phyloP scores from a whole-genome alignment of 192 early-diverging fungal genomes.

The Entomortierella parvispora region DNA sequence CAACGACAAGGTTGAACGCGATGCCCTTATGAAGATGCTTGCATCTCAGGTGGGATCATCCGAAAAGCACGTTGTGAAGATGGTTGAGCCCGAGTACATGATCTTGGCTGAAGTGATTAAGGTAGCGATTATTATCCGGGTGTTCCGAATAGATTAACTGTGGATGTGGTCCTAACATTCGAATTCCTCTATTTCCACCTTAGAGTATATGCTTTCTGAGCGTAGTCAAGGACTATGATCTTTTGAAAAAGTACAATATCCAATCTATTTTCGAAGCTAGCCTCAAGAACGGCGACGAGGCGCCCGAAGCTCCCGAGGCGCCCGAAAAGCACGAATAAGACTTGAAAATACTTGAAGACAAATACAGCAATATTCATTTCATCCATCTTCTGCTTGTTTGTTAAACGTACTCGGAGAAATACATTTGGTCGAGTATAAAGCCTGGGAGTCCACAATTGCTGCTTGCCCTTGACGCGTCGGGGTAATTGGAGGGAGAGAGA shows the following conservation, averaged over 20 bases:
- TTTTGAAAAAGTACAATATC: conserved; percentile 66
- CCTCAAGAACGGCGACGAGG: conserved; percentile 7
- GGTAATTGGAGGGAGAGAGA: too few species aligned
- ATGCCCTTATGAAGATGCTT: conserved; percentile 56
- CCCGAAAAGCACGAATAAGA: too few species aligned
- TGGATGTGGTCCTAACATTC: background rate
- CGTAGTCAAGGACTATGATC: conserved; percentile 66
- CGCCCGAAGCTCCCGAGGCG: too few species aligned
- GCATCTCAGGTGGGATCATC: conserved; percentile 57
- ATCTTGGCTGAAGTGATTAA: conserved; percentile 71
- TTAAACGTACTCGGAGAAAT: too few species aligned
- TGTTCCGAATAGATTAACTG: background rate
- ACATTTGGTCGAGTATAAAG: too few species aligned
- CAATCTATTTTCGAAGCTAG: conserved; percentile 58
- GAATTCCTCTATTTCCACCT: conserved; percentile 1
- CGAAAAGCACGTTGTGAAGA: conserved; percentile 60
- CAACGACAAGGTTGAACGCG: conserved; percentile 62
- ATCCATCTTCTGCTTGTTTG: too few species aligned
- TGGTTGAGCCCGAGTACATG: conserved; percentile 60
- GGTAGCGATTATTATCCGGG: conserved; percentile 32
- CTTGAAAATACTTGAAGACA: too few species aligned
- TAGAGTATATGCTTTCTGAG: conserved; percentile 69
- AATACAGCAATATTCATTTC: too few species aligned
- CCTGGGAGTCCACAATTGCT: too few species aligned
- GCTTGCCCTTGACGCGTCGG: too few species aligned